Evolutionary conservation across 495 filamentous ascomycete species (phyloP).

Genomic region (Penicillium salamii): DNA sequence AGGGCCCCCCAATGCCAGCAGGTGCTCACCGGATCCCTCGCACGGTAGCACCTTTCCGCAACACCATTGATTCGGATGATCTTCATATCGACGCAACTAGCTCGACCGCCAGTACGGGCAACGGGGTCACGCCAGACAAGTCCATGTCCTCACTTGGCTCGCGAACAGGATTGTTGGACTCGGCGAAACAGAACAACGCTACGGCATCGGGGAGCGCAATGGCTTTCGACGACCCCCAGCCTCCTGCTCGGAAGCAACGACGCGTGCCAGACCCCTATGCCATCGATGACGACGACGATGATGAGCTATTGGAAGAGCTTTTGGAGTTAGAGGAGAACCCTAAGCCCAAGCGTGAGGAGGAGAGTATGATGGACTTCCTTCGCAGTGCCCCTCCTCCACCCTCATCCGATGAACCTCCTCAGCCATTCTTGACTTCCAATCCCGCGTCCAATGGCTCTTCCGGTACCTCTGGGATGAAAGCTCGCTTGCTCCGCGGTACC

Average conservation of each 20-base stretch:
- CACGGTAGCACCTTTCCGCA: conserved; percentile 80
- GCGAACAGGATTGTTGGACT: conserved; percentile 54
- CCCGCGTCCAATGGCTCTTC: conserved; percentile 40
- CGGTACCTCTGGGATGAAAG: conserved; percentile 54
- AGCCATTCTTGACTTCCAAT: conserved; percentile 26
- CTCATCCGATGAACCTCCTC: conserved; percentile 45
- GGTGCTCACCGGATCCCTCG: conserved; percentile 69
- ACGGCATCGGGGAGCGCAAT: conserved; percentile 10
- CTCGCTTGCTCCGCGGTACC: conserved; percentile 53
- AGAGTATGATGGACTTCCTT: conserved; percentile 86
- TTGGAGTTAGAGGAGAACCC: conserved; percentile 30
- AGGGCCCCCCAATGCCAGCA: conserved; percentile 61
- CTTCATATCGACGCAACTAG: conserved; percentile 42
- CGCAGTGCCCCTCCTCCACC: conserved; percentile 81
- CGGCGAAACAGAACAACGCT: conserved; percentile 22
- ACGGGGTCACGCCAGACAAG: conserved; percentile 41
- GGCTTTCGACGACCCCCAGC: conserved; percentile 27
- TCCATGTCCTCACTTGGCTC: conserved; percentile 56
- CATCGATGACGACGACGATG: conserved; percentile 81
- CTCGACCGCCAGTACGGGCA: conserved; percentile 45
- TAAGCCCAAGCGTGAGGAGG: conserved; percentile 50
- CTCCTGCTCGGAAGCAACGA: conserved; percentile 62
- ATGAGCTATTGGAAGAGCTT: conserved; percentile 65
- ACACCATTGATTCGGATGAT: conserved; percentile 82
- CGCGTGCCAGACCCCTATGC: conserved; percentile 88